Conservation (phyloP, 352 stramenopile genomes). For the Blastocystis sp. region DNA sequence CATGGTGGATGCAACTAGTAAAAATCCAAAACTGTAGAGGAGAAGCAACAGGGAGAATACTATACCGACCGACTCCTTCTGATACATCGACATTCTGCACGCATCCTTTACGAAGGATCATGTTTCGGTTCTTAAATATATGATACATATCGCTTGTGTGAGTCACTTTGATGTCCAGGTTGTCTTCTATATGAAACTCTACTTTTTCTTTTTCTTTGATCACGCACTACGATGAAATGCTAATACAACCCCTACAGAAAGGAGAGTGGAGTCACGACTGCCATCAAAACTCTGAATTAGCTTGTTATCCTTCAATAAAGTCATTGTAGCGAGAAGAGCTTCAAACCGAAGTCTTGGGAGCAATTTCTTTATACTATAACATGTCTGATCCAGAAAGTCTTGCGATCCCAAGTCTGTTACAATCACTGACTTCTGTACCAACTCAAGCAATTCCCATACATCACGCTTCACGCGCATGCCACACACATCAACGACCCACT, state of each 20-base stretch:
- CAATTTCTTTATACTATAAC: slow-evolving; percentile 16
- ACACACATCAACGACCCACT: neutral
- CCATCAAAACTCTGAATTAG: neutral
- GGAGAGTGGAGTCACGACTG: neutral
- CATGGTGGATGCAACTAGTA: neutral
- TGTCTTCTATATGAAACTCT: neutral
- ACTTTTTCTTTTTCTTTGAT: neutral
- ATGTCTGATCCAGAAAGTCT: neutral
- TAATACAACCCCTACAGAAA: neutral
- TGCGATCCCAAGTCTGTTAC: neutral
- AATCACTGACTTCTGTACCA: neutral
- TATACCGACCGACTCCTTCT: neutral
- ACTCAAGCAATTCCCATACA: neutral
- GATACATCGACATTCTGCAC: neutral
- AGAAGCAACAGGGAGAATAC: neutral
- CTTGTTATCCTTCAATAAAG: neutral
- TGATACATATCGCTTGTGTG: neutral
- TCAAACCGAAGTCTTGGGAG: slow-evolving; percentile 4
- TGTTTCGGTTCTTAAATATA: neutral
- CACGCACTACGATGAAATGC: neutral
- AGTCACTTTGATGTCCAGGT: slow-evolving; percentile 26
- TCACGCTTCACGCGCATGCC: neutral
- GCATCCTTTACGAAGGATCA: neutral
- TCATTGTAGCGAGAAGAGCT: neutral
- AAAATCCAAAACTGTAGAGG: neutral